Conservation (phyloP, 768 basidiomycete species). For the Cystobasidium ongulense region DNA sequence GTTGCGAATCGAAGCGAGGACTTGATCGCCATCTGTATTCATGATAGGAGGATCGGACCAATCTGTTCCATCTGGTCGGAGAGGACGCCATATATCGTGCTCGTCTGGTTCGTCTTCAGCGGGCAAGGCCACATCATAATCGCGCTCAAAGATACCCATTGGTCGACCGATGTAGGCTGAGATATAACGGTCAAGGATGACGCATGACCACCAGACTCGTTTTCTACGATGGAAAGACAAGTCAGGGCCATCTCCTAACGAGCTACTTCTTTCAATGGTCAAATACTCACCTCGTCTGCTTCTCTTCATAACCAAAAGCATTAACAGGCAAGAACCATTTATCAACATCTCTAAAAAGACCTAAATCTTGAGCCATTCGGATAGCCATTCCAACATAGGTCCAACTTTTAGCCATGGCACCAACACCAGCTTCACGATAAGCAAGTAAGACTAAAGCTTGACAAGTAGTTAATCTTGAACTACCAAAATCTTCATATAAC, state of each 20-base stretch:
- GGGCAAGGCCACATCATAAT: conserved; percentile 44
- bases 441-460: conserved; percentile 73
- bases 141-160: conserved; percentile 42
- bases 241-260: not conserved
- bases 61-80: conserved; percentile 40
- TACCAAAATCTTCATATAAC: conserved; percentile 55
- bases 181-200: conserved; percentile 40
- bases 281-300: conserved; percentile 37
- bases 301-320: conserved; percentile 43
- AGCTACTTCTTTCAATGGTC: not conserved
- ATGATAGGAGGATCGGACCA: conserved; percentile 35
- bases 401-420: conserved; percentile 79
- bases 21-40: conserved; percentile 17
- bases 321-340: conserved; percentile 41
- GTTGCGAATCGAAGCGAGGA: conserved; percentile 19
- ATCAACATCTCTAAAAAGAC: conserved; percentile 41
- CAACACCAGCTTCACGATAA: conserved; percentile 77
- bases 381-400: conserved; percentile 68
- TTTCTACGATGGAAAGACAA: conserved; percentile 31
- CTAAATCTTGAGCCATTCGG: conserved; percentile 55
- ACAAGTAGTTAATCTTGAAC: conserved; percentile 64
- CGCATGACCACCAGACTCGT: conserved; percentile 43
- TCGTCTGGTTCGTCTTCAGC: conserved; percentile 44
- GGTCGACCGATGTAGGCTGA: conserved; percentile 38
- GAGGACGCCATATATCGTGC: conserved; percentile 42